These are phyloP conservation scores for Solanum piurae DNA, from an alignment of 257 asterid species.

Conservation along the genomic window DNA sequence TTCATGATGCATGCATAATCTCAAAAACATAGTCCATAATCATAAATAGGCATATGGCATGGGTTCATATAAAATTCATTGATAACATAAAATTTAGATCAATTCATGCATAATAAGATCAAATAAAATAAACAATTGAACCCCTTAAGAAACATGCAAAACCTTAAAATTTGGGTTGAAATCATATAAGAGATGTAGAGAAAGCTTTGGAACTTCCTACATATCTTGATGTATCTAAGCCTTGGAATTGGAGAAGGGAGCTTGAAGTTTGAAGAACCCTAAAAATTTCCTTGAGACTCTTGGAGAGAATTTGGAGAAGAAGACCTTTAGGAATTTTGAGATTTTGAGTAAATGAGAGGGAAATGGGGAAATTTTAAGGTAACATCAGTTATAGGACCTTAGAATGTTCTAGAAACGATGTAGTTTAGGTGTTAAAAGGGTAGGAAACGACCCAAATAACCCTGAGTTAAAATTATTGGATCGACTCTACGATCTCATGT, in stretches of 20 bases:
- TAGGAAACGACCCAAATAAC: neutral
- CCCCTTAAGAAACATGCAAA: neutral
- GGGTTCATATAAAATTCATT: neutral
- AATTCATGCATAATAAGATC: neutral
- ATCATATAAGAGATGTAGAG: neutral
- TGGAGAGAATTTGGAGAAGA: neutral
- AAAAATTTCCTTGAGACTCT: neutral
- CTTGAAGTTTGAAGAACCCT: neutral
- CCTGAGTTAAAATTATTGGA: neutral
- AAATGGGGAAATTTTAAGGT: neutral
- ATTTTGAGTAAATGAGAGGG: neutral
- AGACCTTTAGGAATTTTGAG: neutral
- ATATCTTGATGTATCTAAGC: neutral
- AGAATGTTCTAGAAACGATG: neutral
- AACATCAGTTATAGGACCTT: neutral
- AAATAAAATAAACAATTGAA: too few relatives aligned
- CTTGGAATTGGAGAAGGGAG: neutral
- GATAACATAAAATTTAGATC: neutral
- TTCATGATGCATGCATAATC: neutral
- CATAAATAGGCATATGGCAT: neutral
- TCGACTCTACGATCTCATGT: neutral
- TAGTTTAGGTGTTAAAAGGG: neutral
- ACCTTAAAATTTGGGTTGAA: neutral
- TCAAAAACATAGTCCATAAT: neutral
- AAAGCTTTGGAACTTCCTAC: neutral